Percentiles rank a stretch among this genome's conserved stretches.
phyloP scores from a whole-genome alignment of 345 rosid genomes.

The Eucalyptus erythrocorys region DNA sequence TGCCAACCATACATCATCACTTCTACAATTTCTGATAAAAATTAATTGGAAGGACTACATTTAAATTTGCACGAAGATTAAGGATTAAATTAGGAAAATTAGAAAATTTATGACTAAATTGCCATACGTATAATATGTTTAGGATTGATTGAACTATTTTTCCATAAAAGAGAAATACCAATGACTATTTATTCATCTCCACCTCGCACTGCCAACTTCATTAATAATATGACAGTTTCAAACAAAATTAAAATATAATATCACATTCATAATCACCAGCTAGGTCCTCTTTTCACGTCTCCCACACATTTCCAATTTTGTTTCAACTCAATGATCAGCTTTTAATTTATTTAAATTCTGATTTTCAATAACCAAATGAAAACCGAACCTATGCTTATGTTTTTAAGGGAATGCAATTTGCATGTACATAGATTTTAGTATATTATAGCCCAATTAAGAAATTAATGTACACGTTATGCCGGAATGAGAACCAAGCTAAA shows the following conservation, averaged over 20 bases:
- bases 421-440: neutral
- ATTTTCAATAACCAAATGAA: neutral
- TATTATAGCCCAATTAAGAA: neutral
- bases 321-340: neutral
- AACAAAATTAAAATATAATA: no score
- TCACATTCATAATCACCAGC: neutral
- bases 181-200: neutral
- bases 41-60: no score
- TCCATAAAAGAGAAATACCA: no score
- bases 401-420: neutral
- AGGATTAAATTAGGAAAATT: no score
- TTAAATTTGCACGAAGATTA: no score
- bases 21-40: accelerated
- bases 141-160: no score
- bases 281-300: neutral
- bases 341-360: neutral
- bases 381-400: neutral
- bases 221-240: no score
- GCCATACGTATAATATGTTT: no score
- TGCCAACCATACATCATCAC: no score
- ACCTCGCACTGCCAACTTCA: neutral
- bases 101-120: no score
- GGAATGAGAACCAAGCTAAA: neutral
- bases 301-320: neutral
- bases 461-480: neutral